Conservation (phyloP, 2,329 filamentous ascomycete species). For the Colletotrichum horii region DNA sequence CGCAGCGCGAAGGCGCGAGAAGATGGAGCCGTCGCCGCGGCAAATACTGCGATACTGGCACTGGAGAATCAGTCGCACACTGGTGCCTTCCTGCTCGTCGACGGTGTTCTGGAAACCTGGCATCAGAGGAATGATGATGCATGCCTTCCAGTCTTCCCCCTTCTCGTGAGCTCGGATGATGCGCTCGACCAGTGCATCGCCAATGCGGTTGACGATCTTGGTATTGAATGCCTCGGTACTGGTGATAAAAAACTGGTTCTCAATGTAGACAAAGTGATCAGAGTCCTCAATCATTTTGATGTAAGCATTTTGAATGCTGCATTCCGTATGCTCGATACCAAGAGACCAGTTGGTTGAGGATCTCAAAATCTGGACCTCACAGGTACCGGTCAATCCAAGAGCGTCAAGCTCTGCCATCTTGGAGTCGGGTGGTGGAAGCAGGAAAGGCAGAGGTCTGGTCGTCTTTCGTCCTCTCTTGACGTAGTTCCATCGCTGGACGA, state of each 20-base stretch:
- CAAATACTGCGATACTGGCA: conserved; percentile 97
- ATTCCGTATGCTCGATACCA: conserved; percentile 85
- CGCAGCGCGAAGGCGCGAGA: conserved; percentile 77
- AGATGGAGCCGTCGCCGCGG: conserved; percentile 89
- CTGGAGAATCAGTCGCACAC: conserved; percentile 93
- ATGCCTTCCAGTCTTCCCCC: conserved; percentile 87
- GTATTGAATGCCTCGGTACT: conserved; percentile 88
- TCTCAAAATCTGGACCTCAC: conserved; percentile 93
- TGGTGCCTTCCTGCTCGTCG: conserved; percentile 90
- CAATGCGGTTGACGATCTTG: conserved; percentile 90
- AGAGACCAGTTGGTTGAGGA: conserved; percentile 93
- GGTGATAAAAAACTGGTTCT: conserved; percentile 98
- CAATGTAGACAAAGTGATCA: conserved; percentile 97
- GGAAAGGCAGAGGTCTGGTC: conserved; percentile 89
- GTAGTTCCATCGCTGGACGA: conserved; percentile 98
- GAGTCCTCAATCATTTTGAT: conserved; percentile 93
- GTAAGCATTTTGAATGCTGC: conserved; percentile 96
- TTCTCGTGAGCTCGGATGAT: conserved; percentile 85
- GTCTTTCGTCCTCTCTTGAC: conserved; percentile 91
- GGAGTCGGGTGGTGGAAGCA: conserved; percentile 93
- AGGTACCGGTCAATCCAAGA: conserved; percentile 89
- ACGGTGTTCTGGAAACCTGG: conserved; percentile 99
- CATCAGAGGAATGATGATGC: conserved; percentile 92
- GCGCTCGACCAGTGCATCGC: conserved; percentile 91
- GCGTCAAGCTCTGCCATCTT: conserved; percentile 84